Percentiles rank a stretch among this genome's conserved stretches.
Conservation (phyloP, 139 green algal species). For the Pseudopediastrum boryanum region DNA sequence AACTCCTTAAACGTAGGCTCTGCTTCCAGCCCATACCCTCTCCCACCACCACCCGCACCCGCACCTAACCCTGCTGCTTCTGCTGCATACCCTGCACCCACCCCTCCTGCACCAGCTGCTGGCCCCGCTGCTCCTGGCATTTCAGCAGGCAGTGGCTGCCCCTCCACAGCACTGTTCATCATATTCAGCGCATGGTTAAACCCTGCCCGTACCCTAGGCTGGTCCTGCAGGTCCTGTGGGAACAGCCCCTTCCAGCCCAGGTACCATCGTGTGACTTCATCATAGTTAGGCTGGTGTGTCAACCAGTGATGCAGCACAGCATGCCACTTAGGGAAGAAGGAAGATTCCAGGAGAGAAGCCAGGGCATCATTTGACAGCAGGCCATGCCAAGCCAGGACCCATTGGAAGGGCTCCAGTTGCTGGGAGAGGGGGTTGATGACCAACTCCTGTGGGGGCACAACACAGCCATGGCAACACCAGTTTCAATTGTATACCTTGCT, state of each 20-base stretch:
- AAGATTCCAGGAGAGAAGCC: constrained; percentile 66
- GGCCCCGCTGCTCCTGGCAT: background rate
- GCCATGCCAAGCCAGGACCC: constrained; percentile 82
- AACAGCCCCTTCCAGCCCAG: constrained; percentile 88
- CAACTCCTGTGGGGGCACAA: constrained; percentile 52
- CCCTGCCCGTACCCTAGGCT: constrained; percentile 75
- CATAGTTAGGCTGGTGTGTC: constrained; percentile 72
- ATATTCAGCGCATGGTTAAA: constrained; percentile 83
- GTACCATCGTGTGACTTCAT: constrained; percentile 95
- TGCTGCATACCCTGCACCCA: background rate
- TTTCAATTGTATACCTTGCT: too few relatives aligned
- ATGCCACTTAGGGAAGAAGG: constrained; percentile 83
- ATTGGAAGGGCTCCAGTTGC: constrained; percentile 82
- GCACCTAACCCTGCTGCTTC: background rate
- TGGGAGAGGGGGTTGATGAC: constrained; percentile 84
- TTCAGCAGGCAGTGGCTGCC: constrained; percentile 32
- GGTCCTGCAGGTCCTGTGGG: constrained; percentile 66
- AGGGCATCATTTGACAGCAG: constrained; percentile 65
- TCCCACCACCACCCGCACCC: background rate
- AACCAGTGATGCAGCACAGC: constrained; percentile 89
- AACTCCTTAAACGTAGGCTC: constrained; percentile 79
- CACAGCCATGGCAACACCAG: background rate
- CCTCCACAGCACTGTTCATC: constrained; percentile 88
- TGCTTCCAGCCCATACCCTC: background rate
- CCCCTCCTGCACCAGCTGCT: background rate